Evolutionary conservation across 2,329 filamentous ascomycete genomes (phyloP).

Genomic region (Xylaria sp.): DNA sequence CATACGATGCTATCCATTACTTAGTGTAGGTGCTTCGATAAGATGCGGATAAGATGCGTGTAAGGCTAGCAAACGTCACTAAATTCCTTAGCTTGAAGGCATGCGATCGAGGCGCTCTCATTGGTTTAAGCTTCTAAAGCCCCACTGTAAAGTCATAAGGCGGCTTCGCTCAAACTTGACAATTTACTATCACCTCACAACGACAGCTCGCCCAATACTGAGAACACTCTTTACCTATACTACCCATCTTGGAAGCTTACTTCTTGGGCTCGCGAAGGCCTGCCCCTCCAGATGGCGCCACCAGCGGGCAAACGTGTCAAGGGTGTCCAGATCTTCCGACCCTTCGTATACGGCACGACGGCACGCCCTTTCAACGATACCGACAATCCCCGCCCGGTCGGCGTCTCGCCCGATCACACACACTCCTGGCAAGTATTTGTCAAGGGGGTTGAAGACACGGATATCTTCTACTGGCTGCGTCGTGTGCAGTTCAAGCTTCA

Average conservation of each 20-base stretch:
- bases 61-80: conserved; percentile 26
- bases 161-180: not conserved
- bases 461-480: conserved; percentile 93
- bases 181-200: not conserved
- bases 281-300: conserved; percentile 59
- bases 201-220: not conserved
- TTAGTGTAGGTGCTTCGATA: too few species aligned
- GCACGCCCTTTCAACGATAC: conserved; percentile 78
- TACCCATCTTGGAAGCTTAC: not conserved
- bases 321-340: conserved; percentile 66
- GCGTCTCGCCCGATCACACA: conserved; percentile 87
- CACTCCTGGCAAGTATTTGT: conserved; percentile 97
- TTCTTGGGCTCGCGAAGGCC: not conserved
- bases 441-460: conserved; percentile 84
- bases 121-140: not conserved
- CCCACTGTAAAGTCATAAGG: conserved; percentile 28
- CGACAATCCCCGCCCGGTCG: conserved; percentile 76
- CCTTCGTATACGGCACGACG: conserved; percentile 78
- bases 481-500: conserved; percentile 98
- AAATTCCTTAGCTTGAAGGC: not conserved
- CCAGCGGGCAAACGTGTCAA: conserved; percentile 69
- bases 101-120: not conserved
- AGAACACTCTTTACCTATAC: not conserved
- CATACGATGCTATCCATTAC: conserved; percentile 31
- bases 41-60: conserved; percentile 14